Evolutionary conservation across 257 asterid species (phyloP).

Genomic region (Solanum sitiens): DNA sequence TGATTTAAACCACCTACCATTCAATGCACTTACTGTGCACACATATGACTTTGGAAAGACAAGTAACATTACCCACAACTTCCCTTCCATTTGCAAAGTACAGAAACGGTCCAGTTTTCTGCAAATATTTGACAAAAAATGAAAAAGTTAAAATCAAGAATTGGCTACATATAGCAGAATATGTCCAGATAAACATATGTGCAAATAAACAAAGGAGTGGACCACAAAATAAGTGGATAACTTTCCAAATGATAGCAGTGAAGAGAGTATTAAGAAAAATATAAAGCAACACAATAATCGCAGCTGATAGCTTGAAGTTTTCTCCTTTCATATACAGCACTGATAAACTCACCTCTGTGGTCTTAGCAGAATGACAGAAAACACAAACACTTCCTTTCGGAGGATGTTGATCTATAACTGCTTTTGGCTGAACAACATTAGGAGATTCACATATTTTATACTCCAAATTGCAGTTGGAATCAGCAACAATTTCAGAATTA

Average conservation of each 20-base stretch:
- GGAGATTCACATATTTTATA: constrained; percentile 16
- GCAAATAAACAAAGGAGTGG: background rate
- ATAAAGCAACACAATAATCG: background rate
- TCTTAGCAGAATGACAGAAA: constrained; percentile 64
- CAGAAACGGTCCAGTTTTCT: constrained; percentile 67
- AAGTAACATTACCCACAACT: constrained; percentile 28
- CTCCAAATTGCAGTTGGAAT: constrained; percentile 16
- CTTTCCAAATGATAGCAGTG: background rate
- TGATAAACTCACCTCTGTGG: constrained; percentile 50
- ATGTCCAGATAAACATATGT: background rate
- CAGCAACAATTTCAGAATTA: constrained; percentile 16
- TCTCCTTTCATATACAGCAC: background rate
- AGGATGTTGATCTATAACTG: constrained; percentile 10
- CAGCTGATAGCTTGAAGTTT: background rate
- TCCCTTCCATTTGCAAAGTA: constrained; percentile 69
- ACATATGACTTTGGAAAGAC: constrained; percentile 34
- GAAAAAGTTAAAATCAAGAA: background rate
- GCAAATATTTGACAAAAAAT: constrained; percentile 13
- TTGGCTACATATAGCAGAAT: background rate
- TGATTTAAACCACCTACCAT: constrained; percentile 42
- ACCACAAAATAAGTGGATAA: background rate
- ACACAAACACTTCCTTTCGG: constrained; percentile 38
- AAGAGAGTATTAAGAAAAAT: background rate
- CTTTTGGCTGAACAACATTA: constrained; percentile 15
- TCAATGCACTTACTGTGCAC: constrained; percentile 77